These are phyloP conservation scores for Periconia macrospinosa DNA, from an alignment of 2,329 filamentous ascomycete genomes.

Conservation along the genomic window DNA sequence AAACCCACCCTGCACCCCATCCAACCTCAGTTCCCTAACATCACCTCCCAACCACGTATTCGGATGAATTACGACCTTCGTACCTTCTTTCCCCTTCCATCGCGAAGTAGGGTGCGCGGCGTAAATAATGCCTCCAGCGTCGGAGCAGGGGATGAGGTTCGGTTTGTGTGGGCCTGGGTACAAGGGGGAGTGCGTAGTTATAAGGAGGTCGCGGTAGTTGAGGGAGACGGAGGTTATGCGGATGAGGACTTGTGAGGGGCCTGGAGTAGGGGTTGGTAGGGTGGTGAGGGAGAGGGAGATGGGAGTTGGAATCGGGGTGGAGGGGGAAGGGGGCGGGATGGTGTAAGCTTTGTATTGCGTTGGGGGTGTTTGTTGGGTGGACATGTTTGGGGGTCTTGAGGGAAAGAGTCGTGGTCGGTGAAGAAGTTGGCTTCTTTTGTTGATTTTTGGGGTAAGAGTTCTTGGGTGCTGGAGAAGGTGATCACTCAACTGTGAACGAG, in stretches of 20 bases:
- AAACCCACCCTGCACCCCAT: background rate
- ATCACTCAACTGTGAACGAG: too few species aligned
- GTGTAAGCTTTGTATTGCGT: slow-evolving; percentile 4
- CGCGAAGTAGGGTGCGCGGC: slow-evolving; percentile 3
- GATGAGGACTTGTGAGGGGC: slow-evolving; percentile 10
- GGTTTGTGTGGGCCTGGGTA: slow-evolving; percentile 17
- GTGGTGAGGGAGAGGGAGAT: slow-evolving; percentile 2
- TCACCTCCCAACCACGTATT: slow-evolving; percentile 16
- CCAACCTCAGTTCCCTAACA: slow-evolving; percentile 8
- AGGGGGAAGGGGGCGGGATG: slow-evolving; percentile 7
- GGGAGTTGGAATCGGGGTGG: slow-evolving; percentile 1
- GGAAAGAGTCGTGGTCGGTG: background rate
- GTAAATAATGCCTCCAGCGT: slow-evolving; percentile 21
- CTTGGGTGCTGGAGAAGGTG: too few species aligned
- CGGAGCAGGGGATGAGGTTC: slow-evolving; percentile 19
- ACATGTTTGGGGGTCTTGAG: background rate
- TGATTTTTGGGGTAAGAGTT: too few species aligned
- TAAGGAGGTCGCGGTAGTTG: slow-evolving; percentile 14
- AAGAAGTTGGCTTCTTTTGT: too few species aligned
- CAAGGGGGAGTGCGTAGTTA: slow-evolving; percentile 12
- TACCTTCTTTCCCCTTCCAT: slow-evolving; percentile 9
- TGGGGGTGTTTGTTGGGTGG: background rate
- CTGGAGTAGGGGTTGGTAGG: slow-evolving; percentile 3
- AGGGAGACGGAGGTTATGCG: slow-evolving; percentile 6
- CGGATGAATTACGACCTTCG: slow-evolving; percentile 9